Evolutionary conservation across 768 basidiomycete species (phyloP).

Genomic region (Megacollybia marginata): DNA sequence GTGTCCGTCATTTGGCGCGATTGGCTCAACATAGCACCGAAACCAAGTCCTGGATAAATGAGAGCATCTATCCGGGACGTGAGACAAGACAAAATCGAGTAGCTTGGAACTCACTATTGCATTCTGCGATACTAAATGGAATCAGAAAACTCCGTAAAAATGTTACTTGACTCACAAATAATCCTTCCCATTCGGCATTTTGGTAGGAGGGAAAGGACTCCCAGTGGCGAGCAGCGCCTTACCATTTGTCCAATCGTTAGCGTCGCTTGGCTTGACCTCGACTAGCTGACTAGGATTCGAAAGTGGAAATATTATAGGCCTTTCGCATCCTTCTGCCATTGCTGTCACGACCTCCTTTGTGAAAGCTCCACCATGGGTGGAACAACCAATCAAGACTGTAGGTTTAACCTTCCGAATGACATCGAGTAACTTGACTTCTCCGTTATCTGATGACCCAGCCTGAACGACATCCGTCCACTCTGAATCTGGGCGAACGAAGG

Average conservation of each 20-base stretch:
- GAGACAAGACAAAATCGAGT: neutral
- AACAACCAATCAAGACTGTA: conserved; percentile 81
- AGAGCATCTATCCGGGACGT: conserved; percentile 43
- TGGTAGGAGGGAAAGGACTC: conserved; percentile 72
- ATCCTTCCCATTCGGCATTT: conserved; percentile 57
- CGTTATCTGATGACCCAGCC: conserved; percentile 21
- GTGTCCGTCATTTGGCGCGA: conserved; percentile 63
- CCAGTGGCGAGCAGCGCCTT: conserved; percentile 79
- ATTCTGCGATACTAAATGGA: conserved; percentile 54
- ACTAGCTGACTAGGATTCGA: conserved; percentile 75
- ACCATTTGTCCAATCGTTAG: conserved; percentile 74
- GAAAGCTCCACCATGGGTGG: conserved; percentile 73
- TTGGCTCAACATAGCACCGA: conserved; percentile 66
- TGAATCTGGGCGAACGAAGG: conserved; percentile 50
- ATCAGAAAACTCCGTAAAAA: neutral
- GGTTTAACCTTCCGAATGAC: conserved; percentile 68
- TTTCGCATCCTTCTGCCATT: conserved; percentile 61
- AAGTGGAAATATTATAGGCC: conserved; percentile 80
- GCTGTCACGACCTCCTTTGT: conserved; percentile 61
- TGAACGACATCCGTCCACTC: conserved; percentile 38
- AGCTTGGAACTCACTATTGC: conserved; percentile 42
- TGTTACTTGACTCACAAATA: conserved; percentile 53
- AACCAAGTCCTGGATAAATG: conserved; percentile 81
- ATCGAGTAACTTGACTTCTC: conserved; percentile 51
- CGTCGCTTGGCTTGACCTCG: conserved; percentile 67